phyloP scores from a whole-genome alignment of 164 flowering plant genomes.

The Magnolia officinalis region DNA sequence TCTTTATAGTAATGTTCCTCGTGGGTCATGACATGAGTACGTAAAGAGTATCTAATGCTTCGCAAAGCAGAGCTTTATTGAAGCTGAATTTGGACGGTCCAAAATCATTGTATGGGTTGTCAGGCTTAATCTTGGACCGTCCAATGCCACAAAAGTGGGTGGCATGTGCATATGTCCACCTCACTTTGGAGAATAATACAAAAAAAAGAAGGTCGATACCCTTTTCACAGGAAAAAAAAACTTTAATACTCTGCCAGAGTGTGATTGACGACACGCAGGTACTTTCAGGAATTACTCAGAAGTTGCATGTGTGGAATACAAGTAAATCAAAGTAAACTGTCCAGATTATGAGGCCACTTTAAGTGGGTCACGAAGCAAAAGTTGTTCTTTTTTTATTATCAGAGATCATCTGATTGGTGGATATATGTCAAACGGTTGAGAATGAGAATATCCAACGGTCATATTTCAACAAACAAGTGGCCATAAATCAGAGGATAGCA shows the following conservation, averaged over 20 bases:
- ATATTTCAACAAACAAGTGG: too few relatives aligned
- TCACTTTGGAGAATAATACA: neutral
- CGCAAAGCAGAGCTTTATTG: neutral
- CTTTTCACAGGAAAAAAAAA: neutral
- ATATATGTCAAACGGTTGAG: too few relatives aligned
- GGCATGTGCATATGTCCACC: constrained; percentile 1
- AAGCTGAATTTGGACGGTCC: neutral
- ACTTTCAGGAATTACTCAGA: neutral
- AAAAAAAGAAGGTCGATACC: neutral
- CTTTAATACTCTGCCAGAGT: neutral
- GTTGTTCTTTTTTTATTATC: too few relatives aligned
- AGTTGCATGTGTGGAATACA: neutral
- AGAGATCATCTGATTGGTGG: too few relatives aligned
- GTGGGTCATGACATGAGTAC: neutral
- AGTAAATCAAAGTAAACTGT: too few relatives aligned
- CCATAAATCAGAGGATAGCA: too few relatives aligned
- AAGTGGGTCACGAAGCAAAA: too few relatives aligned
- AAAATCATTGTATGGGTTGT: neutral
- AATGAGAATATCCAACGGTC: too few relatives aligned
- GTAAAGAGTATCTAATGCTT: constrained; percentile 1
- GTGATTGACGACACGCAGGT: neutral
- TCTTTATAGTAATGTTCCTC: neutral
- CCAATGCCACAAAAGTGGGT: neutral
- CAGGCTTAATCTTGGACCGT: neutral
- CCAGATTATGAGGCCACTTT: too few relatives aligned